A percentile compares a stretch with the other conserved stretches of the same genome.
phyloP scores from a whole-genome alignment of 257 asterid genomes.

The Coffea canephora region DNA sequence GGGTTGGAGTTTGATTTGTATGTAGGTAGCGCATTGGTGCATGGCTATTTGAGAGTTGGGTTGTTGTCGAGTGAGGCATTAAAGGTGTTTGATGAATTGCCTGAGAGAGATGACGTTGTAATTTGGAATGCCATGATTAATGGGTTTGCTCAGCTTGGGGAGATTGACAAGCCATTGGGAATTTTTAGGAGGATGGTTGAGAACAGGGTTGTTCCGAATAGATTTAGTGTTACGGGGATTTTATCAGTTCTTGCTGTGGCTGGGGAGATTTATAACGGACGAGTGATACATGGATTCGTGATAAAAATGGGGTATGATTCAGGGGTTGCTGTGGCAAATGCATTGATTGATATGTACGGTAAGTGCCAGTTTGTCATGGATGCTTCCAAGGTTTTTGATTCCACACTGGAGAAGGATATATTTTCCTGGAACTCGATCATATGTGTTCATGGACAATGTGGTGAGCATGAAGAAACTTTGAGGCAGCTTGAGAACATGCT shows the following conservation, averaged over 20 bases:
- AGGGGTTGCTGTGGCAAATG: constrained; percentile 58
- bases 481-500: constrained; percentile 57
- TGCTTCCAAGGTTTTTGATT: constrained; percentile 50
- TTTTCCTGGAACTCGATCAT: constrained; percentile 87
- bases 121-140: constrained; percentile 85
- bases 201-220: constrained; percentile 46
- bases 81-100: constrained; percentile 61
- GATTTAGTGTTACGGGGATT: constrained; percentile 59
- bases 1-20: constrained; percentile 59
- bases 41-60: constrained; percentile 47
- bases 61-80: constrained; percentile 50
- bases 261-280: constrained; percentile 58
- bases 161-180: constrained; percentile 39
- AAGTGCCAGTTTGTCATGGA: constrained; percentile 55
- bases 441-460: constrained; percentile 68
- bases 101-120: constrained; percentile 57
- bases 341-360: constrained; percentile 84
- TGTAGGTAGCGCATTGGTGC: constrained; percentile 71
- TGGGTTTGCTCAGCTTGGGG: constrained; percentile 62
- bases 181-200: constrained; percentile 57
- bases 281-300: constrained; percentile 48
- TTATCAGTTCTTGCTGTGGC: constrained; percentile 59
- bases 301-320: constrained; percentile 49
- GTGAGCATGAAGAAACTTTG: constrained; percentile 66
- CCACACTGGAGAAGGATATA: constrained; percentile 60